Evolutionary conservation across 257 asterid genomes (phyloP), one percentile per base, ranked within the genome.

Genomic region (Solanum commersonii): DNA sequence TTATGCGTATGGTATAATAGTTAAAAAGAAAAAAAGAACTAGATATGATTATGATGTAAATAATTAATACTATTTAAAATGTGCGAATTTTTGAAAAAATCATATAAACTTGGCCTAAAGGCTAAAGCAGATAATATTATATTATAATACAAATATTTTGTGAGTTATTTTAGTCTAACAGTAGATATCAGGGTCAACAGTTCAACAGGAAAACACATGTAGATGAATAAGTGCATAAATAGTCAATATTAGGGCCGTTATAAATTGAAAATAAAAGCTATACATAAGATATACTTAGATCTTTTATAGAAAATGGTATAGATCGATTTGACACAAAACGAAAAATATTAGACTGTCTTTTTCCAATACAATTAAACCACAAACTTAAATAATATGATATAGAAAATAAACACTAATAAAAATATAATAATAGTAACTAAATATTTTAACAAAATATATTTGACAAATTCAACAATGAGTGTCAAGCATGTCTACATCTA

Each of bases 161-260:
- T 14, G n/a, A 31, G 0, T 71, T 71, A 16, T 16, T 31, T 70
- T 3, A 15, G 6, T 5, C 0, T 1, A 8, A 8, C 1, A 3
- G 0, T 3, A 6, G 0, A 1, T 29, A 70, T 29, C 6, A 7
- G 1, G 3, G 11, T 13, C 0, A 68, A 27, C 15, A 2, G 0
- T 68, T 31, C 14, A 71, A 15, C 0, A 6, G 16, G 4, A 31
- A 9, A 0, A 31, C 0, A 42, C 14, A 16, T 31, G 9, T 15
- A 71, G 1, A 31, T 8, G 3, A 16, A 4, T 7, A 15, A 31
- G 6, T 71, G 40, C 77, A 71, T 16, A 71, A 31, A 29, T 13
- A 70, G 2, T 8, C 11, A 6, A 70, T 70, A 3, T 29, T 6
- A 25, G 38, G 37, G 22, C 5, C 0, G 10, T 68, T 27, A 1